Evolutionary conservation across 192 early-diverging fungal genomes (phyloP), one percentile per base, ranked within the genome.

Genomic region (Spizellomyces sp.): DNA sequence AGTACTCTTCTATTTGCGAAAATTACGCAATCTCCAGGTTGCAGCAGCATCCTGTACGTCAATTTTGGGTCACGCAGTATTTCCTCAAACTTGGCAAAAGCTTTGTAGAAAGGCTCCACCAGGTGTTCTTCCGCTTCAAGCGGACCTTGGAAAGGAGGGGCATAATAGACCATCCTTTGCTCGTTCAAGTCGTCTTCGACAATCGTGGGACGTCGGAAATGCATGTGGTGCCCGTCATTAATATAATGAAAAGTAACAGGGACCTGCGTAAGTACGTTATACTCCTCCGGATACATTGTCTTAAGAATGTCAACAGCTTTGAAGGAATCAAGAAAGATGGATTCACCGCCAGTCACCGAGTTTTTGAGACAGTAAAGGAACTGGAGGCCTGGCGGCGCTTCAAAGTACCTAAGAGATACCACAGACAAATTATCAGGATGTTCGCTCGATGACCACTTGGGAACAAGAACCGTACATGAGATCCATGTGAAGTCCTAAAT

Each of bases 401-500:
- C 92, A 69, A 90, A 83, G 74, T 94, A 93, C 69, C 91, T 93
- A 42, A n/a, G 43, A 12, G 45, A 17, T 3, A 12, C 42, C 9
- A 58, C 27, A 41, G 22, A 48, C 14, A 43, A 57, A 56, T 56
- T 0, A 56, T 6, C 12, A 48, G 15, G 15, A 56, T 17, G 4
- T 56, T 27, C 9, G 15, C 47, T 10, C 48, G 21, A 15, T 19
- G 17, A 45, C 8, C 15, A 15, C 15, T 45, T 64, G 41, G 14
- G 17, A 50, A 14, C 21, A n/a, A 15, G 5, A 15, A 14, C 71
- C 85, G 77, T 85, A 91, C 91, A 94, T 76, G 48, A 95, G 77
- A 83, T 95, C 93, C 93, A 94, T 94, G 70, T 95, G 93, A 48
- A 93, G 84, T 0, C 91, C 92, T 15, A 95, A 81, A 69, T 89